Conservation (phyloP, 768 basidiomycete species). For the Mycena capillaripes region DNA sequence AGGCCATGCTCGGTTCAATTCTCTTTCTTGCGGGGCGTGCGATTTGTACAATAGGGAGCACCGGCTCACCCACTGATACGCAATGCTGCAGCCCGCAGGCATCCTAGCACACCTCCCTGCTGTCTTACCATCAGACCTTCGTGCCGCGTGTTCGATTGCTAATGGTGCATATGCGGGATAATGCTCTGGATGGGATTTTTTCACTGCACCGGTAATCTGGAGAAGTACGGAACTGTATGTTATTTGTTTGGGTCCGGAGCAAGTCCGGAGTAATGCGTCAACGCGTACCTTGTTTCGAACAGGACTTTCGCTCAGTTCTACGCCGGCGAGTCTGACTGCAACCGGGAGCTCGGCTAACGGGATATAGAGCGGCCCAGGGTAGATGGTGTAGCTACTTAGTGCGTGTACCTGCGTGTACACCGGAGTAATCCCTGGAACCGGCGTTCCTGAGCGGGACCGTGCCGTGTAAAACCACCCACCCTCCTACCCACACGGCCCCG, state of each 20-base stretch:
- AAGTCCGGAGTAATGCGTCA: conserved; percentile 15
- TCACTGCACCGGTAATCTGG: background rate
- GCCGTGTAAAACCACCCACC: too few species aligned
- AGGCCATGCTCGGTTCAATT: background rate
- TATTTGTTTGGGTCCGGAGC: background rate
- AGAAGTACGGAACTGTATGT: background rate
- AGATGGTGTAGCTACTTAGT: too few species aligned
- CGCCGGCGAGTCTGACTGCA: too few species aligned
- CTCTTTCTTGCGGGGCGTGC: background rate
- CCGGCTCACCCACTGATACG: background rate
- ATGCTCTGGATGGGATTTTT: background rate
- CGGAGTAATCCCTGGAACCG: too few species aligned
- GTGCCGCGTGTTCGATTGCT: conserved; percentile 15
- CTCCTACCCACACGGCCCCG: too few species aligned
- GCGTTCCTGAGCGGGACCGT: too few species aligned
- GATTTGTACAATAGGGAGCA: background rate
- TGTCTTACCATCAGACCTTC: conserved; percentile 13
- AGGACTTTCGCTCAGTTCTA: too few species aligned
- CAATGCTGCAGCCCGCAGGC: background rate
- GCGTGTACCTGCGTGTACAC: too few species aligned
- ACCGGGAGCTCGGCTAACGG: too few species aligned
- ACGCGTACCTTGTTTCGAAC: conserved; percentile 18
- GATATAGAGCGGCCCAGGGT: too few species aligned
- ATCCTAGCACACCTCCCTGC: conserved; percentile 10
- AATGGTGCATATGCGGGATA: too few species aligned